Conservation (phyloP, 2,329 filamentous ascomycete species). For the Dactylellina haptotyla region DNA sequence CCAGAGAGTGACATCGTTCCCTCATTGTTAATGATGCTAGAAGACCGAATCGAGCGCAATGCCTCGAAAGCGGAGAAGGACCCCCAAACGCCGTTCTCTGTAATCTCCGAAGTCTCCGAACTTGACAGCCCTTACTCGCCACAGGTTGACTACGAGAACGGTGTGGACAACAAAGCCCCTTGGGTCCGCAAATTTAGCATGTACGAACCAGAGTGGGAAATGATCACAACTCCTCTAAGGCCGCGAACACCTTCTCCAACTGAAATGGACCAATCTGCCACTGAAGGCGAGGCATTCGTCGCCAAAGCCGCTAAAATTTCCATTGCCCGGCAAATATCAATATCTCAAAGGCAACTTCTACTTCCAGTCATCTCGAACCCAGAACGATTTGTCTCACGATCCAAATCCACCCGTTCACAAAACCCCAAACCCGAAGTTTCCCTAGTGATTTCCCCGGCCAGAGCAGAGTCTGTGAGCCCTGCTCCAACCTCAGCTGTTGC, state of each 20-base stretch:
- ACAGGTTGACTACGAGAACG: neutral
- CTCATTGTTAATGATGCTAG: constrained; percentile 50
- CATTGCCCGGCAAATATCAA: constrained; percentile 74
- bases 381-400: constrained; percentile 55
- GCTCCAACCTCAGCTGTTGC: constrained; percentile 34
- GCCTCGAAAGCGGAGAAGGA: constrained; percentile 24
- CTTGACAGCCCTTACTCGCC: constrained; percentile 51
- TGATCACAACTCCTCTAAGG: constrained; percentile 48
- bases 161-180: constrained; percentile 18
- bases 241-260: constrained; percentile 58
- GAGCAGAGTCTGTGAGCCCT: constrained; percentile 4
- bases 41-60: constrained; percentile 36
- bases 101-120: constrained; percentile 47
- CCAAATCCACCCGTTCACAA: constrained; percentile 26
- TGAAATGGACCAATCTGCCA: constrained; percentile 61
- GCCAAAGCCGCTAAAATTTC: constrained; percentile 72
- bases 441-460: constrained; percentile 18
- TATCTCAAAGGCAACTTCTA: constrained; percentile 72
- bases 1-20: constrained; percentile 52
- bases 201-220: constrained; percentile 53
- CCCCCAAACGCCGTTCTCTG: constrained; percentile 51
- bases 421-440: constrained; percentile 21
- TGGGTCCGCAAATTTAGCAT: constrained; percentile 52
- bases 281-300: constrained; percentile 63
- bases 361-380: constrained; percentile 63